These are phyloP conservation scores for Trametes sp. DNA, from an alignment of 1,284 basidiomycete genomes.

Conservation along the genomic window DNA sequence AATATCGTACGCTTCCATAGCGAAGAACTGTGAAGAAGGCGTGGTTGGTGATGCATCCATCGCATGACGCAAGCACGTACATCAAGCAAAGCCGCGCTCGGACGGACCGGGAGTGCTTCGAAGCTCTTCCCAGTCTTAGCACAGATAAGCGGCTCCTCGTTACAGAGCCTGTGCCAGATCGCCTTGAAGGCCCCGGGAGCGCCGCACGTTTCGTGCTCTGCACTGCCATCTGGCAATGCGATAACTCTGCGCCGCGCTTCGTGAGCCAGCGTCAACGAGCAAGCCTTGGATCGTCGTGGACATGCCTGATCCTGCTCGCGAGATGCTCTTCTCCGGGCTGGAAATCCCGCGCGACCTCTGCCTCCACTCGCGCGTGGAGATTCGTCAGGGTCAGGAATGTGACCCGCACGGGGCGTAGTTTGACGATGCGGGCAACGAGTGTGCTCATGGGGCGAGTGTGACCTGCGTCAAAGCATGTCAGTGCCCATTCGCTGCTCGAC, in stretches of 20 bases:
- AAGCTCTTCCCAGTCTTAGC: slow-evolving; percentile 6
- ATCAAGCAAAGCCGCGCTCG: slow-evolving; percentile 1
- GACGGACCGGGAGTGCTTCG: neutral
- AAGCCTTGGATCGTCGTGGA: neutral
- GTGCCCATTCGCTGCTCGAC: slow-evolving; percentile 58
- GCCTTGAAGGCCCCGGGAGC: neutral
- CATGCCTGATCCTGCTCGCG: neutral
- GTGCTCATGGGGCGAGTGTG: slow-evolving; percentile 10
- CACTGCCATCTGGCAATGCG: neutral
- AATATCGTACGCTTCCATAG: slow-evolving; percentile 5
- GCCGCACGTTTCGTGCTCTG: neutral
- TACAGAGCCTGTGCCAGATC: slow-evolving; percentile 4
- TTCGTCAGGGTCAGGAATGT: slow-evolving; percentile 14
- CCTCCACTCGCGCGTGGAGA: slow-evolving; percentile 2
- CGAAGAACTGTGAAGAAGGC: slow-evolving; percentile 19
- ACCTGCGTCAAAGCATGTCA: neutral
- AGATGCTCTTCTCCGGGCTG: slow-evolving; percentile 8
- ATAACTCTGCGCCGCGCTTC: neutral
- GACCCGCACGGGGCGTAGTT: slow-evolving; percentile 9
- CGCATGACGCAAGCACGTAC: neutral
- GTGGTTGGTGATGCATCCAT: neutral
- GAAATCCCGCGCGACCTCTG: slow-evolving; percentile 21
- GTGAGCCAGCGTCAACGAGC: neutral
- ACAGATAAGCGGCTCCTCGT: slow-evolving; percentile 10
- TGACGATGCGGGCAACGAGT: slow-evolving; percentile 15